Evolutionary conservation across 805 yeast species (phyloP).

Genomic region (Phaffomyces opuntiae): DNA sequence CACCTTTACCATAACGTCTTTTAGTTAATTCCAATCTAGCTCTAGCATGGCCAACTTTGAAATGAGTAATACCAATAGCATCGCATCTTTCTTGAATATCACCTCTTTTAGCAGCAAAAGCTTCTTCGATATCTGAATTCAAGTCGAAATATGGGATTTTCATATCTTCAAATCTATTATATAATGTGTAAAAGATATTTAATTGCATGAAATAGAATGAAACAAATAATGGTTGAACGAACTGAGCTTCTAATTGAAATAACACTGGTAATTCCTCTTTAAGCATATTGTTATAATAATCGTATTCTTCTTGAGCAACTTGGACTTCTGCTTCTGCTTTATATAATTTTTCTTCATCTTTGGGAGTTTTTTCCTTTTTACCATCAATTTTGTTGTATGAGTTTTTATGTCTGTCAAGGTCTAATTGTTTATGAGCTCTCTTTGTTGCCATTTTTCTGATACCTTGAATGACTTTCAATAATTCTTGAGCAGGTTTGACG

Average conservation of each 20-base stretch:
- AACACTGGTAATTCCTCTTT: conserved; percentile 84
- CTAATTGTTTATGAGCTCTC: conserved; percentile 92
- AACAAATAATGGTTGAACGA: conserved; percentile 89
- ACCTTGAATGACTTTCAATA: conserved; percentile 70
- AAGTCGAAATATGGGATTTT: conserved; percentile 95
- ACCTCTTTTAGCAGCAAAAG: conserved; percentile 77
- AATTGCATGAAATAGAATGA: conserved; percentile 96
- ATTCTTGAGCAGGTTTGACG: conserved; percentile 86
- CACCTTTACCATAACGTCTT: conserved; percentile 59
- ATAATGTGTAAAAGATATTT: conserved; percentile 90
- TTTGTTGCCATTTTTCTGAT: conserved; percentile 93
- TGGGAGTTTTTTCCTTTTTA: conserved; percentile 76
- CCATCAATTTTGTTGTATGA: conserved; percentile 65
- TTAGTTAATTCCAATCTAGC: conserved; percentile 76
- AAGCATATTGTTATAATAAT: conserved; percentile 91
- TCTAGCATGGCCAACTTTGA: conserved; percentile 84
- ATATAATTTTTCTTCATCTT: conserved; percentile 89
- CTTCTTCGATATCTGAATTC: conserved; percentile 73
- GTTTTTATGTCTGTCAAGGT: conserved; percentile 78
- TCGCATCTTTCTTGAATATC: conserved; percentile 86
- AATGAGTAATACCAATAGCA: conserved; percentile 82
- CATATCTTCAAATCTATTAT: conserved; percentile 88
- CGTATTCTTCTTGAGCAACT: conserved; percentile 91
- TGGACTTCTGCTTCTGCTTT: conserved; percentile 83
- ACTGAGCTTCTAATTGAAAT: conserved; percentile 83